These are phyloP conservation scores for Fraxinus cuspidata DNA, from an alignment of 257 asterid species.

Conservation along the genomic window DNA sequence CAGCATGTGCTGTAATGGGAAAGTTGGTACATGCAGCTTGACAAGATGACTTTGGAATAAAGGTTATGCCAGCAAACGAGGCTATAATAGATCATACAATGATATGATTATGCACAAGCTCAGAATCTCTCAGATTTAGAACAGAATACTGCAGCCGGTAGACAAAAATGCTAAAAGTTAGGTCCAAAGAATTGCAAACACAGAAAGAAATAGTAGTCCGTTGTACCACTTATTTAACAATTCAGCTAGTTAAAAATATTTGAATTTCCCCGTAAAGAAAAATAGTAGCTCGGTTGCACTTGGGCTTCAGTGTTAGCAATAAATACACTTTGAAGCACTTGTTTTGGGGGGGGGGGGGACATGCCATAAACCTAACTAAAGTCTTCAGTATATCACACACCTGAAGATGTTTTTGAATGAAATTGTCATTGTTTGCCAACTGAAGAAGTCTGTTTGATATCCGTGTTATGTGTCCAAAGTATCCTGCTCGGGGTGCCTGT, in stretches of 20 bases:
- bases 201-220: not conserved
- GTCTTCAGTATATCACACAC: slow-evolving; percentile 35
- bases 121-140: not conserved
- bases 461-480: slow-evolving; percentile 82
- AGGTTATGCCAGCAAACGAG: not conserved
- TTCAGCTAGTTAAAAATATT: not conserved
- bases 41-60: not conserved
- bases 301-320: not conserved
- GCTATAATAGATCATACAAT: not conserved
- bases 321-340: not conserved
- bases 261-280: not conserved
- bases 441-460: slow-evolving; percentile 79
- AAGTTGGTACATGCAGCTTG: not conserved
- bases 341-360: not conserved
- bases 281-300: not conserved
- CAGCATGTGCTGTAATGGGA: not conserved
- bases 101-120: slow-evolving; percentile 6
- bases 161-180: not conserved
- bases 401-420: slow-evolving; percentile 70
- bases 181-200: not conserved
- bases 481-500: slow-evolving; percentile 74
- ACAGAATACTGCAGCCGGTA: not conserved
- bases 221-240: not conserved
- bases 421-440: slow-evolving; percentile 52
- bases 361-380: not conserved